These are phyloP conservation scores for Golubevia pallescens DNA, from an alignment of 1,284 basidiomycete species.

Conservation along the genomic window DNA sequence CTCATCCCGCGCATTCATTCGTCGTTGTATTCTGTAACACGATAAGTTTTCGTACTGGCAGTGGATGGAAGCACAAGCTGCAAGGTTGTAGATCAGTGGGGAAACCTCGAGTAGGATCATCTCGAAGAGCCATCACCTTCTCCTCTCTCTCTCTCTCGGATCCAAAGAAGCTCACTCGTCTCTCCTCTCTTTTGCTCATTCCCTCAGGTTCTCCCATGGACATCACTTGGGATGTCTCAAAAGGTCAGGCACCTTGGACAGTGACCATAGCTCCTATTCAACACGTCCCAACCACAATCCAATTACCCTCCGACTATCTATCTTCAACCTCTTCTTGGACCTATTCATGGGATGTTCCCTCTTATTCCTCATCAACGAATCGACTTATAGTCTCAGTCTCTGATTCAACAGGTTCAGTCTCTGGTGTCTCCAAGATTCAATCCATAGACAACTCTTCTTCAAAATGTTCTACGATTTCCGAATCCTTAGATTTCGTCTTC, in stretches of 20 bases:
- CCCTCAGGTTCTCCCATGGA: slow-evolving; percentile 18
- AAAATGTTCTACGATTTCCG: slow-evolving; percentile 19
- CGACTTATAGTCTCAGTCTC: slow-evolving; percentile 27
- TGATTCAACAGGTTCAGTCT: slow-evolving; percentile 18
- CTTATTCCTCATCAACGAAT: slow-evolving; percentile 13
- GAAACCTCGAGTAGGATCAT: no score
- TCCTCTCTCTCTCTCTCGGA: no score
- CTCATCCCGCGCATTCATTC: no score
- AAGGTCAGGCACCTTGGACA: slow-evolving; percentile 28
- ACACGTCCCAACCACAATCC: slow-evolving; percentile 20
- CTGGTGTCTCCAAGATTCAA: slow-evolving; percentile 19
- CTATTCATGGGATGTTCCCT: slow-evolving; percentile 25
- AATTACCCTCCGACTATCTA: slow-evolving; percentile 23
- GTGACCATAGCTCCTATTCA: slow-evolving; percentile 29
- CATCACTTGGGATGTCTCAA: slow-evolving; percentile 23
- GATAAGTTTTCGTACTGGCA: no score
- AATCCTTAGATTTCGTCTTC: slow-evolving; percentile 32
- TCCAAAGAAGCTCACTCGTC: no score
- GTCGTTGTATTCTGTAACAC: no score
- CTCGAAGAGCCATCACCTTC: no score
- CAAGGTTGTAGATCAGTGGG: no score
- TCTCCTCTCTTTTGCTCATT: no score
- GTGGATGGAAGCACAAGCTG: no score
- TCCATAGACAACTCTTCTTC: slow-evolving; percentile 4
- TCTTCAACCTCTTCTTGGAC: slow-evolving; percentile 12